phyloP scores from a whole-genome alignment of 2,329 filamentous ascomycete species.

The Botrytis galanthina region DNA sequence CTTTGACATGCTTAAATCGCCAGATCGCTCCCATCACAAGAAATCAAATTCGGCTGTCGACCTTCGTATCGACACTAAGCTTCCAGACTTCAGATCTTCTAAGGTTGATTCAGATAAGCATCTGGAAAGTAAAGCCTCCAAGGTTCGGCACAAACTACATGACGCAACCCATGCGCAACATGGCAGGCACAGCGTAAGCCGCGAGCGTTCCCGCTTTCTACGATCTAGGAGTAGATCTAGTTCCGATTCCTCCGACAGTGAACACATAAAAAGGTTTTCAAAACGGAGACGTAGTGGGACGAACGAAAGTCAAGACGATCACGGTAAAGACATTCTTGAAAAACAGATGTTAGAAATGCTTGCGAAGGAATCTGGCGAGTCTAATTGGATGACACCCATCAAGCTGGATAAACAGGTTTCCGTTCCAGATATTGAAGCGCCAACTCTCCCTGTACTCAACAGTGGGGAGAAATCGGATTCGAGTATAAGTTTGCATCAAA shows the following conservation, averaged over 20 bases:
- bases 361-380: slow-evolving; percentile 49
- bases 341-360: slow-evolving; percentile 63
- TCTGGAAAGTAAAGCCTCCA: slow-evolving; percentile 53
- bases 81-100: slow-evolving; percentile 38
- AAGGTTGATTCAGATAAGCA: slow-evolving; percentile 34
- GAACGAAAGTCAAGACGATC: slow-evolving; percentile 45
- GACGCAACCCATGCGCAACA: slow-evolving; percentile 50
- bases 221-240: slow-evolving; percentile 52
- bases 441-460: slow-evolving; percentile 22
- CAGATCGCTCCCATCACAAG: slow-evolving; percentile 22
- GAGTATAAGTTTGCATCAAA: slow-evolving; percentile 25
- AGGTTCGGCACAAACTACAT: slow-evolving; percentile 59
- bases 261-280: slow-evolving; percentile 39
- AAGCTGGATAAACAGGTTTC: slow-evolving; percentile 24
- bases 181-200: slow-evolving; percentile 52
- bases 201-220: slow-evolving; percentile 53
- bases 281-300: slow-evolving; percentile 47
- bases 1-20: slow-evolving; percentile 23
- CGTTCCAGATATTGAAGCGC: slow-evolving; percentile 25
- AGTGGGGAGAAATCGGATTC: slow-evolving; percentile 23
- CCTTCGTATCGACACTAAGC: slow-evolving; percentile 36
- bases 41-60: slow-evolving; percentile 26
- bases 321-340: slow-evolving; percentile 53
- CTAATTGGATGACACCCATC: slow-evolving; percentile 18
- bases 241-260: slow-evolving; percentile 61